Base-by-base conservation (phyloP, 73 alveolate species). In the Breviolum minutum region DNA sequence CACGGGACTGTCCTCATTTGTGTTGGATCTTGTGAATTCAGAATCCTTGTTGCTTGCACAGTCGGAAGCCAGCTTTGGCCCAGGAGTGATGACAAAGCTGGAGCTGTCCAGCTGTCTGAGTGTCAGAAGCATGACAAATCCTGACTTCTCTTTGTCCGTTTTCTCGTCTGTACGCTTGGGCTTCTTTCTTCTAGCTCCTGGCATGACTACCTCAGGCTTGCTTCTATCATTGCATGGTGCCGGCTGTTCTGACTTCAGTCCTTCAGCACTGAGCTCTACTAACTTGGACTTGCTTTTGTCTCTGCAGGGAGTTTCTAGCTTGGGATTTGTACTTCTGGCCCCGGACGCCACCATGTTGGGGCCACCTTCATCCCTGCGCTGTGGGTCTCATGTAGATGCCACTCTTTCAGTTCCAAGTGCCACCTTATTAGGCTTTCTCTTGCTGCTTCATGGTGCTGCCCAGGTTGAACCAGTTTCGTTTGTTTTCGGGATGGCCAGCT, bases 31-130 rank as follows among this genome's bases (percentile, higher is more conserved):
- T 12, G 88, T 80, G 88, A 80, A 80, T 29, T 40, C 68, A 12
- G 88, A 19, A 80, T 48, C 88, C 63, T 80, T 19, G 88, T 66
- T 80, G 27, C 29, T 48, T 12, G 88, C 30, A 29, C 88, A 32
- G n/a, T 30, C 88, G 16, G 68, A 48, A 30, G 88, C 68, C 12
- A 80, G 68, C 63, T 80, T 40, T 48, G 88, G 88, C 69, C 68
- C 88, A 30, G 88, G 88, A 30, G 63, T 80, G 32, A 40, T 48
- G 88, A 48, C 88, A 30, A 48, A 80, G 88, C 88, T 80, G 69
- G 88, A 40, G 88, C 88, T 80, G 88, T 40, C 63, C 88, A 80
- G 88, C 88, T 80, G 88, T 48, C 29, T 80, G 88, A 80, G 88
- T 66, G 88, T 80, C 61, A 60, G 94, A 61, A 48, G 66, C 29